Evolutionary conservation across 2,329 filamentous ascomycete species (phyloP), one percentile per base, ranked within the genome.

Genomic region (Plenodomus biglobosus): DNA sequence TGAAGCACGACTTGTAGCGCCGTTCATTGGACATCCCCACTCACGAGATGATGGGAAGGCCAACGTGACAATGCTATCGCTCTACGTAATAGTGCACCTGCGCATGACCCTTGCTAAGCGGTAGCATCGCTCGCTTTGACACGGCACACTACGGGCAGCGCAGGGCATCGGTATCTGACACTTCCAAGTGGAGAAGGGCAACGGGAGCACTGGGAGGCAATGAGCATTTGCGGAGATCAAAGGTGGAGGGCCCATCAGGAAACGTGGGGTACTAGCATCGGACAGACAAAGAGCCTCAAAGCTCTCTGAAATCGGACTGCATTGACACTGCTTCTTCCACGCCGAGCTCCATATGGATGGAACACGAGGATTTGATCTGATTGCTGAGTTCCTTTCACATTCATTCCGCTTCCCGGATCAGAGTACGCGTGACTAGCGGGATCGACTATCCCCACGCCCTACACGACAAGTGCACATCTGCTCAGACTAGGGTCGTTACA

Each of bases 111-210:
- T 27, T 44, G 40, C 50, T 45, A 43, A 53, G 54, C 52, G 51
- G 43, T 54, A 45, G 50, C 50, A 55, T 40, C n/a, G 17, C 50
- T 61, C 65, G 65, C 63, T 68, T 69, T 65, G 30, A 55, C 21
- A 58, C 65, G 65, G 65, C 62, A 62, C 52, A 51, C 53, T 40
- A 61, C 65, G 63, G 64, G 61, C 59, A 49, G 51, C 47, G 40
- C 52, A 55, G 52, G 57, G 50, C 18, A 50, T 3, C 52, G 50
- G 38, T 42, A 21, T 40, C 21, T 34, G 41, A 44, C 42, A 22
- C 30, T 21, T 24, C 20, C 38, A 21, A 46, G 51, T 48, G 48
- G 43, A 48, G 40, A 44, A 32, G 27, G 27, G 27, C 27, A 32
- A 32, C 27, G 22, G 22, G 22, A 11, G 22, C 18, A 36, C 5